Evolutionary conservation across 805 yeast species (phyloP).

Genomic region (Nakazawaea ishiwadae): DNA sequence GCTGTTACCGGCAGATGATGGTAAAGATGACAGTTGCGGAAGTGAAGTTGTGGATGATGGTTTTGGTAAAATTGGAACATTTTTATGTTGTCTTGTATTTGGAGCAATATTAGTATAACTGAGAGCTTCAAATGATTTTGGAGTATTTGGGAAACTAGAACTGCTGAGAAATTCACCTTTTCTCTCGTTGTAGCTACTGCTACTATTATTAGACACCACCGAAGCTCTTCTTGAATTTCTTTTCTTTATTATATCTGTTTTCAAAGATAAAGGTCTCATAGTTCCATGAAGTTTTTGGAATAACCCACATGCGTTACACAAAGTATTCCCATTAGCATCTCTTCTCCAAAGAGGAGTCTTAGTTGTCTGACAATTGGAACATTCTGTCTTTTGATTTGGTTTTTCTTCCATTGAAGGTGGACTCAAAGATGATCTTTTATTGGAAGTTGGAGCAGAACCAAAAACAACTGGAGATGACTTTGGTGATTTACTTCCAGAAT

Average conservation of each 20-base stretch:
- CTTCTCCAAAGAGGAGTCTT: conserved; percentile 63
- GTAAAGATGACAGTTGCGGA: not conserved
- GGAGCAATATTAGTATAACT: conserved; percentile 1
- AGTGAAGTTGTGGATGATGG: conserved; percentile 4
- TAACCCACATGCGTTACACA: conserved; percentile 63
- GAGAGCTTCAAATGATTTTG: conserved; percentile 3
- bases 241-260: conserved; percentile 55
- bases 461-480: conserved; percentile 1
- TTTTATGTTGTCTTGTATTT: conserved; percentile 6
- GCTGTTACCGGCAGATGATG: not conserved
- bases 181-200: conserved; percentile 2
- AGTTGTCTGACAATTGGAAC: conserved; percentile 53
- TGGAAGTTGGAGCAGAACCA: not conserved
- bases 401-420: not conserved
- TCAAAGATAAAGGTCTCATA: conserved; percentile 52
- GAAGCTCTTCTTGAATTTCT: conserved; percentile 39
- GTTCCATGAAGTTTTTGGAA: conserved; percentile 60
- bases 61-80: conserved; percentile 13
- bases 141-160: conserved; percentile 11
- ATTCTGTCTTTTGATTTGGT: conserved; percentile 24
- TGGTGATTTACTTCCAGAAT: conserved; percentile 4
- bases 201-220: conserved; percentile 3
- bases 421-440: conserved; percentile 6
- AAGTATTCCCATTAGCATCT: conserved; percentile 53
- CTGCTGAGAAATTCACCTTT: conserved; percentile 4